Percentiles rank a stretch among this genome's conserved stretches.
Conservation (phyloP, 768 basidiomycete species). For the Hortiboletus campestris region DNA sequence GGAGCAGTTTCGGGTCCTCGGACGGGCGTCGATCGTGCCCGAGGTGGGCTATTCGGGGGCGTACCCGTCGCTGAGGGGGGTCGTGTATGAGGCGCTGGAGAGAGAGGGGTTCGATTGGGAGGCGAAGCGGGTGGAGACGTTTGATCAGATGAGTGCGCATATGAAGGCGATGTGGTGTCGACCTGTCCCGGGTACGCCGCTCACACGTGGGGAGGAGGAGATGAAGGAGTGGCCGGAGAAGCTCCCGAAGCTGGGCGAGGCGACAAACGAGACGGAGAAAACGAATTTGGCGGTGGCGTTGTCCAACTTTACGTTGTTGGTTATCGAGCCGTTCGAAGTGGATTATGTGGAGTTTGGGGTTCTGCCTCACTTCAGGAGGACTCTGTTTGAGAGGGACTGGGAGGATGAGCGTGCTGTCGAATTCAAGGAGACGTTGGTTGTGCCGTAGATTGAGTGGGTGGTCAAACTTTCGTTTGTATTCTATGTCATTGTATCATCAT, state of each 20-base stretch:
- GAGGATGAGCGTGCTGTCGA: conserved; percentile 30
- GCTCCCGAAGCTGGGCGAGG: conserved; percentile 49
- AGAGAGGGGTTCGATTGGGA: conserved; percentile 57
- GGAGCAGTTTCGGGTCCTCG: conserved; percentile 75
- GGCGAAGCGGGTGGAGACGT: conserved; percentile 54
- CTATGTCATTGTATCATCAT: not conserved
- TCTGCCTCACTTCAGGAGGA: conserved; percentile 58
- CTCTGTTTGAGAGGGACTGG: conserved; percentile 45
- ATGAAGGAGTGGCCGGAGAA: conserved; percentile 59
- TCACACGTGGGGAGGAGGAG: conserved; percentile 54
- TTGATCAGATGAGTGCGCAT: conserved; percentile 53
- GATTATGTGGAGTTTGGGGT: conserved; percentile 65
- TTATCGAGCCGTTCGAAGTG: conserved; percentile 68
- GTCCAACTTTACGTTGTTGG: conserved; percentile 65
- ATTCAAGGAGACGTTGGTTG: conserved; percentile 63
- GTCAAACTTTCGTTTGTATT: not conserved
- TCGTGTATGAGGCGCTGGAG: conserved; percentile 35
- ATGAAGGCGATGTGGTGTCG: conserved; percentile 75
- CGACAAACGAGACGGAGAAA: conserved; percentile 43
- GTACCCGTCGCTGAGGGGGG: conserved; percentile 13
- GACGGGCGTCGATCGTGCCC: conserved; percentile 55
- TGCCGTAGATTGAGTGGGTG: conserved; percentile 42
- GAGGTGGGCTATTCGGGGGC: conserved; percentile 36
- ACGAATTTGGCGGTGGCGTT: conserved; percentile 53
- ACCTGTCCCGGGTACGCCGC: conserved; percentile 58